These are phyloP conservation scores for Ogataea henricii DNA, from an alignment of 805 yeast species.

Conservation along the genomic window DNA sequence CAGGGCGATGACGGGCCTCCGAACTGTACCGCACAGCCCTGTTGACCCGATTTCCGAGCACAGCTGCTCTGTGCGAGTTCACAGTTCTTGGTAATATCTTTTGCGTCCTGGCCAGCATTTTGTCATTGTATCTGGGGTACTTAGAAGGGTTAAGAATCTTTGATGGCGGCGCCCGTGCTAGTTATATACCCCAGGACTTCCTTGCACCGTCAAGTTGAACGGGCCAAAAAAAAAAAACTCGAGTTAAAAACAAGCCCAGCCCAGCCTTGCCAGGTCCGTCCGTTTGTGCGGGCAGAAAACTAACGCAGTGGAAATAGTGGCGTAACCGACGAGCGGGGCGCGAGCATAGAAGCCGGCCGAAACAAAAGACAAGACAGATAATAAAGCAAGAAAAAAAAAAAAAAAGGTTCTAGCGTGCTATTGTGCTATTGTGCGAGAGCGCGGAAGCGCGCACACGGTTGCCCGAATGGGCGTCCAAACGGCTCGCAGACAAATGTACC, in stretches of 20 bases:
- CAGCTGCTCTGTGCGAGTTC: neutral
- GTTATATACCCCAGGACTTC: constrained; percentile 2
- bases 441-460: too few species aligned
- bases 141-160: neutral
- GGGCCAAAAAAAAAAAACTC: neutral
- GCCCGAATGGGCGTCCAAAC: too few species aligned
- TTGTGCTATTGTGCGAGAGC: neutral
- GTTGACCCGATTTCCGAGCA: neutral
- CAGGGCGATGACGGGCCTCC: constrained; percentile 4
- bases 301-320: neutral
- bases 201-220: neutral
- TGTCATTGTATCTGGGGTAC: constrained; percentile 3
- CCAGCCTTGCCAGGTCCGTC: constrained; percentile 2
- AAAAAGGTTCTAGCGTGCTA: neutral
- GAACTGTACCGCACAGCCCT: neutral
- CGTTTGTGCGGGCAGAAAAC: neutral
- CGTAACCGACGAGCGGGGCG: too few species aligned
- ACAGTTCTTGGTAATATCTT: neutral
- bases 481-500: too few species aligned
- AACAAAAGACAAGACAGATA: neutral
- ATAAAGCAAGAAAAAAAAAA: too few species aligned
- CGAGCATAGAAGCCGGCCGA: neutral
- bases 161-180: constrained; percentile 4
- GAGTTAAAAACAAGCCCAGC: neutral
- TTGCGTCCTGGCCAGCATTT: neutral